Percentiles rank a stretch among this genome's conserved stretches.
Evolutionary conservation across 495 filamentous ascomycete genomes (phyloP).

Genomic region (Pyrenula aspistea): DNA sequence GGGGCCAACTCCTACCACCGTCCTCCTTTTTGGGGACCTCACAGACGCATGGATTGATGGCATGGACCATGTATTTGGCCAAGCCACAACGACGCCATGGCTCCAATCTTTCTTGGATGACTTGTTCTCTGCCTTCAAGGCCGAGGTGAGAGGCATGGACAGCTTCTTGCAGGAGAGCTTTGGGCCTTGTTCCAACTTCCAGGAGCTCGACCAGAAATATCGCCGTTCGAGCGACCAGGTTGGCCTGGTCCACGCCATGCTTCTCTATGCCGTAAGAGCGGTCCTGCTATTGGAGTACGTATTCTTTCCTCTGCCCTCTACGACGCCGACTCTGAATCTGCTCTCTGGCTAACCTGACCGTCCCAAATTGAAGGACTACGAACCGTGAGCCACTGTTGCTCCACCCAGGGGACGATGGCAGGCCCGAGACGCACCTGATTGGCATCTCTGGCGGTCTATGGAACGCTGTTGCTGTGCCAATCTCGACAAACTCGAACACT

Average conservation of each 20-base stretch:
- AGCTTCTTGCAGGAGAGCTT: background rate
- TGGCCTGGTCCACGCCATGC: conserved; percentile 4
- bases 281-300: conserved; percentile 3
- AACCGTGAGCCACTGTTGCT: conserved; percentile 5
- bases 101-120: conserved; percentile 5
- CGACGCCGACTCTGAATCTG: background rate
- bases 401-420: background rate
- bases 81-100: conserved; percentile 3
- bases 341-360: background rate
- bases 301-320: background rate
- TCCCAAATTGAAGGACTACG: background rate
- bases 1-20: background rate
- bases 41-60: conserved; percentile 4
- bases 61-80: conserved; percentile 3
- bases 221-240: conserved; percentile 2
- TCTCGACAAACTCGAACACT: conserved; percentile 2
- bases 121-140: conserved; percentile 1
- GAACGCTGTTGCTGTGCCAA: conserved; percentile 2
- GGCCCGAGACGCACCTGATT: background rate
- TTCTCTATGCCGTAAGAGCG: conserved; percentile 3
- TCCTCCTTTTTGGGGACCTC: conserved; percentile 4
- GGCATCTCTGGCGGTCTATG: conserved; percentile 4
- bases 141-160: conserved; percentile 2
- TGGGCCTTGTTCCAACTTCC: background rate
- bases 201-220: background rate